Evolutionary conservation across 495 filamentous ascomycete genomes (phyloP).

Genomic region (Neurospora tetrasperma): DNA sequence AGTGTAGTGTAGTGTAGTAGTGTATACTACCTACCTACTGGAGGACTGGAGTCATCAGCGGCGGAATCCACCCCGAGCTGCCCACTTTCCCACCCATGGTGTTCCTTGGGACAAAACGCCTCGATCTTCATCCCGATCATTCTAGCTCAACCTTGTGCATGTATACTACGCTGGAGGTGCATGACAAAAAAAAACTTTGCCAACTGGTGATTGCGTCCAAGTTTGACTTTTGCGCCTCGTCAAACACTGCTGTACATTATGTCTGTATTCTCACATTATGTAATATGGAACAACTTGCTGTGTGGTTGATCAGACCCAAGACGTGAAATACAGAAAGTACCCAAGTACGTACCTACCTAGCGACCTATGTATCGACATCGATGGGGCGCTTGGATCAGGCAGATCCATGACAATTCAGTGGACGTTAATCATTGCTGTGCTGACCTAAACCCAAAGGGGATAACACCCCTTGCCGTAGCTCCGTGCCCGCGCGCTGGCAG

Average conservation of each 20-base stretch:
- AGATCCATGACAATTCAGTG: not conserved
- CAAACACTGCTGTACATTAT: not conserved
- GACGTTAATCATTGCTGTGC: not conserved
- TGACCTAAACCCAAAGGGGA: not conserved
- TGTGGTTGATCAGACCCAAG: not conserved
- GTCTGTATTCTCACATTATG: not conserved
- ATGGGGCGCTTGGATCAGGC: not conserved
- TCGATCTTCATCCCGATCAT: not conserved
- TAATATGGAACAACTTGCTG: not conserved
- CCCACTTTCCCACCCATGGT: not conserved
- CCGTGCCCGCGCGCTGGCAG: conserved; percentile 1
- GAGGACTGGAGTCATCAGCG: not conserved
- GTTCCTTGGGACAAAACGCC: not conserved
- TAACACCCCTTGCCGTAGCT: not conserved
- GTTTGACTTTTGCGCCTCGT: not conserved
- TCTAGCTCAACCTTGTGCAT: not conserved
- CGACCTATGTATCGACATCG: not conserved
- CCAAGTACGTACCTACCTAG: not conserved
- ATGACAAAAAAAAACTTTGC: not conserved
- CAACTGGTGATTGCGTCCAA: not conserved
- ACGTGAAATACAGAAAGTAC: not conserved
- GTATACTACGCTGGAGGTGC: not conserved
- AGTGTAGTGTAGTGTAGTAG: no score
- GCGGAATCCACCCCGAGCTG: not conserved
- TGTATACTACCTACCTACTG: no score